Base-by-base conservation (phyloP, 1,139 yeast species). In the Wickerhamomyces sp. region DNA sequence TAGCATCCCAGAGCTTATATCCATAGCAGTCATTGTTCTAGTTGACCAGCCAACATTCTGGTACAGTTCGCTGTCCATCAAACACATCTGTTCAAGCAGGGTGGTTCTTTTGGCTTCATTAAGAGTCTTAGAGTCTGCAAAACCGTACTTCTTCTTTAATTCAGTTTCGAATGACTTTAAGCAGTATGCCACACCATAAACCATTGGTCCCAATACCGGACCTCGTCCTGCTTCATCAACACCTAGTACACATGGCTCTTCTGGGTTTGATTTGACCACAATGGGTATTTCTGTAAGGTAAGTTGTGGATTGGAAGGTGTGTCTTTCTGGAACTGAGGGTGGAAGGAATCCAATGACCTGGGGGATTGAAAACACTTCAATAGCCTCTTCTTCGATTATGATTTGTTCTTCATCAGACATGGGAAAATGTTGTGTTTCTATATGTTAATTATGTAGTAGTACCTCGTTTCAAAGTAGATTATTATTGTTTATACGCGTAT, bases 161-260 rank as follows among this genome's bases (percentile, higher is more conserved):
- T 60, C 56, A 0, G 57, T 47, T 40, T 76, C 81, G 54, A 77
- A 87, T 2, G 64, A 57, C 36, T 71, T 70, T 15, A 80, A 64
- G 50, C 95, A 81, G 57, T 88, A 92, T 3, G 95, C 80, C 3
- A 88, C 68, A 2, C 96, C 96, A 55, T 92, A 92, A 1, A 94
- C 98, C 98, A 92, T 94, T 1, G 97, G 95, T 0, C 98, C 95
- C 38, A 92, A 57, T 0, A 94, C 97, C 0, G 99, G 98, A 0
- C 99, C 99, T 48, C 99, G 72, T 0, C 99, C 98, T 0, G 99
- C 98, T 60, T 92, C 99, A 59, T 92, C 98, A 2, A 92, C 95
- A 4, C 98, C 98, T 13, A 92, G 62, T 2, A 88, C 46, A 7
- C 48, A 47, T 15, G 59, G 59, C 26, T 50, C 58, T 3, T 39